Evolutionary conservation across 2,329 filamentous ascomycete genomes (phyloP), one percentile per base, ranked within the genome.

Genomic region (Trichoderma arundinaceum): DNA sequence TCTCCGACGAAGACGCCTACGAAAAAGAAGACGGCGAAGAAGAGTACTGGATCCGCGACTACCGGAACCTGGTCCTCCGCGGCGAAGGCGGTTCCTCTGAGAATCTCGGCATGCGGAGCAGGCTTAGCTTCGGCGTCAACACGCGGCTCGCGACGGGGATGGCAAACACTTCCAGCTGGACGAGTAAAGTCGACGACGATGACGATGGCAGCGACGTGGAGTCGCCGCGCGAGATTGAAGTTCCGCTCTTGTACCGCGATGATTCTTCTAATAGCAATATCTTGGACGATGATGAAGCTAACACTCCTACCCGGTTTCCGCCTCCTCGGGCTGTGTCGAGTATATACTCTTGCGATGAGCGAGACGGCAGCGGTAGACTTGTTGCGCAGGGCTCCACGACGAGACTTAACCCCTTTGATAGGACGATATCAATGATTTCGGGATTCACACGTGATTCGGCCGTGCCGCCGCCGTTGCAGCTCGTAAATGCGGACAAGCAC

Each of bases 281-380:
- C 22, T 2, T 28, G 22, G 22, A 28, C 22, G 22, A 28, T 28
- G 22, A 28, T 4, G 22, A 28, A n/a, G n/a, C n/a, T 28, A 4
- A 28, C 22, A 4, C 22, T 28, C 22, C 4, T 28, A 4, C 12
- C 2, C 13, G 19, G 13, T 28, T 28, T 3, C 28, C 1, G 22
- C 17, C 44, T 38, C 33, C 58, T 13, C 33, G 44, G 2, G 35
- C 38, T 3, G 3, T 8, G 3, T 61, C 58, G 4, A 63, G 43
- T 22, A 13, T 54, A 22, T 48, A 66, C 35, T 59, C 64, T 12
- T 28, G 9, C 19, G 64, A 65, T 10, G 28, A 32, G 12, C 41
- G 1, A 0, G 13, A 17, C 10, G 1, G 10, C 13, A 33, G 13
- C 15, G 9, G 48, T 9, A 32, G 48, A 35, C 7, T 2, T 12